Evolutionary conservation across 2,329 filamentous ascomycete species (phyloP), one percentile per base, ranked within the genome.

Genomic region (Colletotrichum incanum): DNA sequence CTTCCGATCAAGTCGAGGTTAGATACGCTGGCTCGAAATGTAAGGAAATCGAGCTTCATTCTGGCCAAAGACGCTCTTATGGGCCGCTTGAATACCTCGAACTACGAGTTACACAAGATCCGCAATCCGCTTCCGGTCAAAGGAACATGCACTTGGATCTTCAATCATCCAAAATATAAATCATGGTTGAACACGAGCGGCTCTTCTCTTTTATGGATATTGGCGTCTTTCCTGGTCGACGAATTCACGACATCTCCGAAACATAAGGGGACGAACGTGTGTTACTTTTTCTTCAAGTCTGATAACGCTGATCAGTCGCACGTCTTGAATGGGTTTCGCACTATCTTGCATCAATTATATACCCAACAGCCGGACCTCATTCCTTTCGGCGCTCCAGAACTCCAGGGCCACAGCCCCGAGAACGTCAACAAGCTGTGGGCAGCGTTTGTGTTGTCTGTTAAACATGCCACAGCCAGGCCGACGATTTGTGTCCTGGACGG

Each of bases 401-500:
- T 73, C 37, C 14, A 60, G 31, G 16, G 49, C 39, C 37, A 16
- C 31, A 39, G 20, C 20, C 20, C 31, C 9, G 39, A 43, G 31
- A 20, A n/a, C 50, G n/a, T 60, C 14, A 59, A 63, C 6, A 34
- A 14, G 23, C 31, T 71, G 14, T 69, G 69, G 69, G 58, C 60
- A 7, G 68, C 66, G 2, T 50, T 71, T 20, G 47, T 63, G 5
- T 18, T 18, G 1, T 65, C 72, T 5, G 64, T 67, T 5, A 59
- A 43, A 7, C 31, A 61, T 26, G 23, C 8, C 16, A 59, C 49
- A 20, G 62, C 72, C 20, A 65, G 62, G 26, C 58, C 74, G 8
- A 72, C 75, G 0, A 73, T 76, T 31, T 72, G 74, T 12, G 67
- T 77, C 14, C 47, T 76, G 16, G 75, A 76, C 12, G 76, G 56